These are phyloP conservation scores for Fraxinus velutina DNA, from an alignment of 305 asterid species.

Conservation along the genomic window DNA sequence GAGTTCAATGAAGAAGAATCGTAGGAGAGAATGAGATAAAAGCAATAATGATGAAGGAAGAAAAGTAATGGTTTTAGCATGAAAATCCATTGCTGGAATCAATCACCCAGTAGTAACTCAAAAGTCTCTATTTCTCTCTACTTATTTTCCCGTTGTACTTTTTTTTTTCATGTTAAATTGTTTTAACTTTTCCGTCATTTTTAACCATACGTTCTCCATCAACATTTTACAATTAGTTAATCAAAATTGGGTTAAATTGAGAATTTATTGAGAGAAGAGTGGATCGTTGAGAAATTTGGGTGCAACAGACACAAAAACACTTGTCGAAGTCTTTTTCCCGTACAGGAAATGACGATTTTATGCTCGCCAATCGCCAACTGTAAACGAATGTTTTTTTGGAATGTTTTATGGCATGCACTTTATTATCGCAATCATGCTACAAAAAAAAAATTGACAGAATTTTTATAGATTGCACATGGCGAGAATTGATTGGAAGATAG, in stretches of 20 bases:
- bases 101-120: conserved; percentile 14
- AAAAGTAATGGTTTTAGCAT: conserved; percentile 48
- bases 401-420: background rate
- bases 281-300: background rate
- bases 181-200: background rate
- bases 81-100: conserved; percentile 48
- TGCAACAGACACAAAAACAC: background rate
- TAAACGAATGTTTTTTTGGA: background rate
- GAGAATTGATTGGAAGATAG: background rate
- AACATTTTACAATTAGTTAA: background rate
- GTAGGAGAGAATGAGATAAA: conserved; percentile 33
- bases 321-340: conserved; percentile 30
- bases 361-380: background rate
- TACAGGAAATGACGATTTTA: conserved; percentile 18
- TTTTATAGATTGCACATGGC: background rate
- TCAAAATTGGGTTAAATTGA: background rate
- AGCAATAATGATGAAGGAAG: conserved; percentile 31
- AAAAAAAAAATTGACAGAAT: background rate
- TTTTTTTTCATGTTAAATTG: no score
- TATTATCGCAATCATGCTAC: background rate
- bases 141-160: background rate
- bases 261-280: background rate
- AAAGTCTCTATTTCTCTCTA: background rate
- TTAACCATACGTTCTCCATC: background rate
- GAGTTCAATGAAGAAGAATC: conserved; percentile 21